Percentiles rank a stretch among this genome's conserved stretches.
Conservation (phyloP, 331 rosid species). For the Phaseolus coccineus region DNA sequence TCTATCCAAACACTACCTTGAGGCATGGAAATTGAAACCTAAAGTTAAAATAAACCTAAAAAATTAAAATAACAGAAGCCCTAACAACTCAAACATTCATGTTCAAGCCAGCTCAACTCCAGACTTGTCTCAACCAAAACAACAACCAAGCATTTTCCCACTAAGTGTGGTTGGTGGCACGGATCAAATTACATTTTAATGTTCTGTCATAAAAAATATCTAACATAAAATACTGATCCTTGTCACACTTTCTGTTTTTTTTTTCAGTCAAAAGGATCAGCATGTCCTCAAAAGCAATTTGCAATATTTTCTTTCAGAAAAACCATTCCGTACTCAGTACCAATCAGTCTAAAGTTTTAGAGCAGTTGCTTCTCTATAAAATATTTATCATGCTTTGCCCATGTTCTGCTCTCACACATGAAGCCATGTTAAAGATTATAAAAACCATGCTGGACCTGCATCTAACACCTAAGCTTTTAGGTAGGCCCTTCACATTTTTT, state of each 20-base stretch:
- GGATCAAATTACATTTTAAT: background rate
- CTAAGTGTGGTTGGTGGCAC: background rate
- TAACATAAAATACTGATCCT: background rate
- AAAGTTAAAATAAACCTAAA: no score
- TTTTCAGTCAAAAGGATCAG: background rate
- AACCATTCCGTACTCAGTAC: background rate
- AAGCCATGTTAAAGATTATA: background rate
- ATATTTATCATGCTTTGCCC: no score
- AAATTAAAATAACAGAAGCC: background rate
- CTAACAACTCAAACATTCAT: conserved; percentile 11
- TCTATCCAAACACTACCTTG: background rate
- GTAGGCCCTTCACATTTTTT: background rate
- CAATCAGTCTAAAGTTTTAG: no score
- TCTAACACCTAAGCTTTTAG: background rate
- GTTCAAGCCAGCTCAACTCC: conserved; percentile 25
- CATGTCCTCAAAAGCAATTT: background rate
- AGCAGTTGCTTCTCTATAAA: no score
- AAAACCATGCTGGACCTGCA: background rate
- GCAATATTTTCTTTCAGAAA: conserved; percentile 3
- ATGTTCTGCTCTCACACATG: no score
- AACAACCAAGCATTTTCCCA: background rate
- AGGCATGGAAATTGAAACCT: background rate
- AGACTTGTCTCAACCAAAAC: background rate
- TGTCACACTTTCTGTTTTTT: background rate
- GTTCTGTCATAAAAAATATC: background rate